These are phyloP conservation scores for Nematodospora valgi DNA, from an alignment of 805 yeast species.

Conservation along the genomic window DNA sequence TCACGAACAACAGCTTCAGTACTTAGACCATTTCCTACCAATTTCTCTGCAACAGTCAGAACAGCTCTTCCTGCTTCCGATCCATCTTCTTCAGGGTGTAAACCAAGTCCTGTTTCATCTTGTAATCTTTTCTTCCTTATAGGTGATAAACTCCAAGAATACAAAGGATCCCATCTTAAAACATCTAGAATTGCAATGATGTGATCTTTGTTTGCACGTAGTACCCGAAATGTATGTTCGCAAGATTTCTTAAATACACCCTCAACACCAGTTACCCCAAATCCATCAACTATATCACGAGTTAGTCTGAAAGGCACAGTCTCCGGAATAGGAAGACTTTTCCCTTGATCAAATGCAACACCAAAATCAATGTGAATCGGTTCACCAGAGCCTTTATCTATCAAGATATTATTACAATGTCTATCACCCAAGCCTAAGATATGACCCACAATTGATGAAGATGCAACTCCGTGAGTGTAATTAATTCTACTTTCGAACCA, in stretches of 20 bases:
- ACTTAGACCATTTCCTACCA: constrained; percentile 64
- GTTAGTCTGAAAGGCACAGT: constrained; percentile 92
- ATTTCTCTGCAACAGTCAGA: constrained; percentile 64
- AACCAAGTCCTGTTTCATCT: constrained; percentile 18
- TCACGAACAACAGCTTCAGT: constrained; percentile 83
- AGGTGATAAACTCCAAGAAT: constrained; percentile 88
- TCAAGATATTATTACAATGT: constrained; percentile 82
- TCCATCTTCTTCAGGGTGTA: constrained; percentile 38
- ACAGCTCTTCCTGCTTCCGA: constrained; percentile 82
- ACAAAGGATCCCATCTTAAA: constrained; percentile 86
- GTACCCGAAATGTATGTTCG: constrained; percentile 66
- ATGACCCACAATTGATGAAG: constrained; percentile 82
- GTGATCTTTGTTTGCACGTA: constrained; percentile 62
- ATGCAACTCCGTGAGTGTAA: constrained; percentile 78
- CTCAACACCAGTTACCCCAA: constrained; percentile 80
- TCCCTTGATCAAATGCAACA: constrained; percentile 94
- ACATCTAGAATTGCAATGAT: constrained; percentile 83
- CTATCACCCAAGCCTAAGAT: constrained; percentile 93
- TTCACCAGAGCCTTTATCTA: constrained; percentile 83
- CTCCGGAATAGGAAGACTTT: constrained; percentile 80
- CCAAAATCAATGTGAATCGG: constrained; percentile 96
- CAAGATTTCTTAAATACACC: constrained; percentile 75
- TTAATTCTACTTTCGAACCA: constrained; percentile 69
- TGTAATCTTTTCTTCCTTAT: constrained; percentile 52
- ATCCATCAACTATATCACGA: constrained; percentile 81